A percentile compares a stretch with the other conserved stretches of the same genome.
phyloP scores from a whole-genome alignment of 1,284 basidiomycete species.

The Ustilago shanxiensis region DNA sequence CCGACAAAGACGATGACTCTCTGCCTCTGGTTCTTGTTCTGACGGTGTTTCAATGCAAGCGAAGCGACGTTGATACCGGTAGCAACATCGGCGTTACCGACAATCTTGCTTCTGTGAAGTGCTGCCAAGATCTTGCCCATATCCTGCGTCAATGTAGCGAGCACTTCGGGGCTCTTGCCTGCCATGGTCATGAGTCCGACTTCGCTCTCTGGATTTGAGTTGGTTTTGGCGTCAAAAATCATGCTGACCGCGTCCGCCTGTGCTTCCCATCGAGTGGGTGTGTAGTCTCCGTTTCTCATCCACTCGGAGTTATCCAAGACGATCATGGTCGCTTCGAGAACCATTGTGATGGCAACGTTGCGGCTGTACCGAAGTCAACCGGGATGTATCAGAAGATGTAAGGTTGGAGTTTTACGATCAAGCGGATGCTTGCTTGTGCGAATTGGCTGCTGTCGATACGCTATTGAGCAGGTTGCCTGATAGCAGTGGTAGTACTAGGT shows the following conservation, averaged over 20 bases:
- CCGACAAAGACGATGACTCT: slow-evolving; percentile 93
- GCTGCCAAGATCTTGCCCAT: slow-evolving; percentile 89
- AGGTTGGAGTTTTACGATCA: background rate
- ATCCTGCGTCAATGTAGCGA: slow-evolving; percentile 95
- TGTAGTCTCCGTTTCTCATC: slow-evolving; percentile 87
- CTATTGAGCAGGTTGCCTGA: background rate
- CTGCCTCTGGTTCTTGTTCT: slow-evolving; percentile 98
- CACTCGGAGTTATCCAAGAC: slow-evolving; percentile 71
- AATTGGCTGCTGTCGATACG: background rate
- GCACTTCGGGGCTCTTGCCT: slow-evolving; percentile 81
- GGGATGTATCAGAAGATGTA: background rate
- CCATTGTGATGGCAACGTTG: slow-evolving; percentile 45
- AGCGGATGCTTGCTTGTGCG: background rate
- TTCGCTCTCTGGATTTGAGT: slow-evolving; percentile 92
- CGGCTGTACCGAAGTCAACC: slow-evolving; percentile 23
- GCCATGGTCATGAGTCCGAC: slow-evolving; percentile 99
- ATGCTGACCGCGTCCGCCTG: slow-evolving; percentile 92
- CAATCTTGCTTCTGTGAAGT: slow-evolving; percentile 80
- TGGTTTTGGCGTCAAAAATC: slow-evolving; percentile 92
- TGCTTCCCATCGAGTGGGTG: slow-evolving; percentile 83
- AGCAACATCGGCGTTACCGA: slow-evolving; percentile 84
- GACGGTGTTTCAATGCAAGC: slow-evolving; percentile 95
- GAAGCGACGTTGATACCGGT: slow-evolving; percentile 89
- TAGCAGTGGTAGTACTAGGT: background rate
- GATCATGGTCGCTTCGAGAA: slow-evolving; percentile 70